These are phyloP conservation scores for Aureobasidium zeae DNA, from an alignment of 2,329 filamentous ascomycete species.

Conservation along the genomic window DNA sequence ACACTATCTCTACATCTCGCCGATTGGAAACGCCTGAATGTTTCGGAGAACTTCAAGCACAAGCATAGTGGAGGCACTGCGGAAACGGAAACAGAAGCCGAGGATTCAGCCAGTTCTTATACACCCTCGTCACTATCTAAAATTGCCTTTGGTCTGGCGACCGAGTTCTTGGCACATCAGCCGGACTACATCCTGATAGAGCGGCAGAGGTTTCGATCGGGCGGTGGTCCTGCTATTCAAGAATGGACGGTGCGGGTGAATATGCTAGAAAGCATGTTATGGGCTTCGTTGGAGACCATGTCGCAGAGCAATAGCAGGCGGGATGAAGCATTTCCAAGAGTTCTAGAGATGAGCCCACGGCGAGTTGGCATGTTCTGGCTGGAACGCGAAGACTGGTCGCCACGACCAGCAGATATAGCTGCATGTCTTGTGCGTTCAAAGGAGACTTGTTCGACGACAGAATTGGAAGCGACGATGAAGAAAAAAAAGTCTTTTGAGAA, in stretches of 20 bases:
- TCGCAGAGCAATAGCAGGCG: constrained; percentile 20
- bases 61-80: no score
- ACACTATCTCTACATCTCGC: constrained; percentile 22
- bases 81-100: neutral
- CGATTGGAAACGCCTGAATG: constrained; percentile 31
- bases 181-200: constrained; percentile 66
- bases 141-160: constrained; percentile 48
- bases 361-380: constrained; percentile 50
- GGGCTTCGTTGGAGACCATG: constrained; percentile 56
- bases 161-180: constrained; percentile 41
- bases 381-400: neutral
- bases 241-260: constrained; percentile 82
- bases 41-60: constrained; percentile 17
- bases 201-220: constrained; percentile 54
- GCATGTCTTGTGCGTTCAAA: neutral
- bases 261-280: constrained; percentile 71
- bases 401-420: constrained; percentile 17
- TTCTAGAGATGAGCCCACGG: constrained; percentile 45
- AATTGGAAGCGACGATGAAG: constrained; percentile 19
- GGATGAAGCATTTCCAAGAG: constrained; percentile 23
- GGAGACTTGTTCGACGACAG: neutral
- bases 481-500: constrained; percentile 37
- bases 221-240: constrained; percentile 54
- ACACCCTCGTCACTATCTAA: constrained; percentile 44
- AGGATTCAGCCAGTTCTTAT: constrained; percentile 19